Conservation (phyloP, 2,329 filamentous ascomycete genomes). For the Sarocladiaceae sp. region DNA sequence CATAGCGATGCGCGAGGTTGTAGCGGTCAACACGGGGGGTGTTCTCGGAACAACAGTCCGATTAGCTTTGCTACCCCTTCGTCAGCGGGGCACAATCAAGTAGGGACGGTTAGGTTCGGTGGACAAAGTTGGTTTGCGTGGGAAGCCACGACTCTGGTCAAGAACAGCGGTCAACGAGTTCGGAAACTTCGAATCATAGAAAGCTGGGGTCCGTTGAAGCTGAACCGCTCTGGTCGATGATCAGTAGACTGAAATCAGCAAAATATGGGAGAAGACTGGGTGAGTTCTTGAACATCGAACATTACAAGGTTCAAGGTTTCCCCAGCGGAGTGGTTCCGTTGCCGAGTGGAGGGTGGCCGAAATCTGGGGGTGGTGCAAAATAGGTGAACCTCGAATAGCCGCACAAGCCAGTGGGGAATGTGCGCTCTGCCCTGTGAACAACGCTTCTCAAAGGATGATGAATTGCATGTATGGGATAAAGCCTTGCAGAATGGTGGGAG, state of each 20-base stretch:
- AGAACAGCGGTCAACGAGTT: too few species aligned
- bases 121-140: too few species aligned
- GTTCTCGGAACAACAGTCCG: not conserved
- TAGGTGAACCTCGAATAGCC: conserved; percentile 14
- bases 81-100: not conserved
- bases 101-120: not conserved
- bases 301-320: too few species aligned
- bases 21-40: conserved; percentile 1
- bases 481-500: too few species aligned
- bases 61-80: not conserved
- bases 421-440: too few species aligned
- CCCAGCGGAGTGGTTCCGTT: too few species aligned
- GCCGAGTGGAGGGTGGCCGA: not conserved
- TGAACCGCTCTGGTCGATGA: not conserved
- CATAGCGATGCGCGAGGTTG: too few species aligned
- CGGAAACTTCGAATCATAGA: too few species aligned
- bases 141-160: too few species aligned
- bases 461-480: not conserved
- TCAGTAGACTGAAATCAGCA: not conserved
- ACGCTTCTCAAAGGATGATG: not conserved
- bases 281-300: too few species aligned
- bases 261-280: not conserved
- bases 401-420: not conserved
- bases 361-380: conserved; percentile 11
- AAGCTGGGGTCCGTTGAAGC: not conserved